A percentile compares a stretch with the other conserved stretches of the same genome.
Evolutionary conservation across 2,329 filamentous ascomycete species (phyloP).

Genomic region (Colletotrichum sansevieriae): DNA sequence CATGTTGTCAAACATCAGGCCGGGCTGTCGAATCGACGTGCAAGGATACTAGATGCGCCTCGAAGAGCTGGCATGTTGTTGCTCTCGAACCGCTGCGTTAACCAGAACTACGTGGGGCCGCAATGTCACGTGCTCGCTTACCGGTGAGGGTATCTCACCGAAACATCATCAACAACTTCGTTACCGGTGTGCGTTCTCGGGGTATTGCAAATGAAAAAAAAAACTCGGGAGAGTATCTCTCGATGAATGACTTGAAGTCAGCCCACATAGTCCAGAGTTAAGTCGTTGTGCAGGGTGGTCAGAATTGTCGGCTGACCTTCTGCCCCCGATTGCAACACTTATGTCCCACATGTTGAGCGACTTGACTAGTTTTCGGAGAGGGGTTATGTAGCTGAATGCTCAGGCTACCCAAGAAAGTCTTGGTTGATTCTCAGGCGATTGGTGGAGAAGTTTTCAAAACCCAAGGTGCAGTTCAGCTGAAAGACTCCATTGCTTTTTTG

Average conservation of each 20-base stretch:
- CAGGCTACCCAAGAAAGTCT: neutral
- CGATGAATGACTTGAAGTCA: too few relatives aligned
- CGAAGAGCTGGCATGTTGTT: slow-evolving; percentile 2
- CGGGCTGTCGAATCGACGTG: neutral
- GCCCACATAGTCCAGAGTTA: neutral
- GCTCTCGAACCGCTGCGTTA: slow-evolving; percentile 10
- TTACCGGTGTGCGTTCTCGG: too few relatives aligned
- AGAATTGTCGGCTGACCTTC: neutral
- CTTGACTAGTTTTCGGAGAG: neutral
- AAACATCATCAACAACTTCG: slow-evolving; percentile 17
- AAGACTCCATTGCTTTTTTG: slow-evolving; percentile 15
- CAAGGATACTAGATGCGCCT: neutral
- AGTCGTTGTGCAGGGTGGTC: neutral
- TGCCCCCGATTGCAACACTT: slow-evolving; percentile 18
- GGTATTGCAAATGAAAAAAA: too few relatives aligned
- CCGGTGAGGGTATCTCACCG: slow-evolving; percentile 34
- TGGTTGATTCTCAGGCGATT: slow-evolving; percentile 2
- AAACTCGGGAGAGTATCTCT: too few relatives aligned
- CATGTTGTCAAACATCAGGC: slow-evolving; percentile 13
- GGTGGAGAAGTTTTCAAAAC: neutral
- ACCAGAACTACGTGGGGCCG: slow-evolving; percentile 15
- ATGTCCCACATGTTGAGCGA: neutral
- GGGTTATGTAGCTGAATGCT: neutral
- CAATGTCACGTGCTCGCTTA: slow-evolving; percentile 39
- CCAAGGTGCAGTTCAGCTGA: slow-evolving; percentile 32